These are phyloP conservation scores for Erodium moschatum DNA, from an alignment of 441 rosid species.

Conservation along the genomic window DNA sequence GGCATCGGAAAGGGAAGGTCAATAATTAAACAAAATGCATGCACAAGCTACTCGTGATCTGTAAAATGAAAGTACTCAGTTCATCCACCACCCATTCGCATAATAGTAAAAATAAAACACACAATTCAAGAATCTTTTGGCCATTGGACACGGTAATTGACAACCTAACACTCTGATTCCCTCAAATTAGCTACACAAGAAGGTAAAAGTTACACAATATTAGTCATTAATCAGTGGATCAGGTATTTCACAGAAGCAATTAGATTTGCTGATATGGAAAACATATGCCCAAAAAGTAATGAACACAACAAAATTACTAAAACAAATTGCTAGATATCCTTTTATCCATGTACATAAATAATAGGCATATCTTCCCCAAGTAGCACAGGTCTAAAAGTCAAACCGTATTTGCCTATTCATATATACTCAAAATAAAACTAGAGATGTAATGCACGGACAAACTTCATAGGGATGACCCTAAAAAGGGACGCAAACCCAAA, in stretches of 20 bases:
- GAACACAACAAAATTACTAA: background rate
- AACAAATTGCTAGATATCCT: background rate
- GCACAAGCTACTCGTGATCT: background rate
- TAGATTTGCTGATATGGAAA: background rate
- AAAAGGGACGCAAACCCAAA: background rate
- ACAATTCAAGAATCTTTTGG: background rate
- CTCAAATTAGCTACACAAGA: background rate
- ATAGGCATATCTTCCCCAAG: background rate
- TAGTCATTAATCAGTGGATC: background rate
- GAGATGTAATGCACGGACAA: background rate
- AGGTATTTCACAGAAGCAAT: background rate
- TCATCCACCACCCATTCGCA: background rate
- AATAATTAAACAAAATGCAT: background rate
- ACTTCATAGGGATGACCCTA: background rate
- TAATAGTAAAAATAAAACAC: background rate
- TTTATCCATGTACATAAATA: background rate
- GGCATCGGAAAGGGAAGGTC: background rate
- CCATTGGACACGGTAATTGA: background rate
- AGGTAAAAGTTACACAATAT: background rate
- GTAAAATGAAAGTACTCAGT: background rate
- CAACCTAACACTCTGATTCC: background rate
- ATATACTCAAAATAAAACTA: too few relatives aligned
- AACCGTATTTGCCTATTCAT: background rate
- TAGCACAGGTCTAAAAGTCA: background rate
- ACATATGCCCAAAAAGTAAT: background rate